Percentiles rank a stretch among this genome's conserved stretches.
phyloP scores from a whole-genome alignment of 2,329 filamentous ascomycete species.

The Fusarium continuum region DNA sequence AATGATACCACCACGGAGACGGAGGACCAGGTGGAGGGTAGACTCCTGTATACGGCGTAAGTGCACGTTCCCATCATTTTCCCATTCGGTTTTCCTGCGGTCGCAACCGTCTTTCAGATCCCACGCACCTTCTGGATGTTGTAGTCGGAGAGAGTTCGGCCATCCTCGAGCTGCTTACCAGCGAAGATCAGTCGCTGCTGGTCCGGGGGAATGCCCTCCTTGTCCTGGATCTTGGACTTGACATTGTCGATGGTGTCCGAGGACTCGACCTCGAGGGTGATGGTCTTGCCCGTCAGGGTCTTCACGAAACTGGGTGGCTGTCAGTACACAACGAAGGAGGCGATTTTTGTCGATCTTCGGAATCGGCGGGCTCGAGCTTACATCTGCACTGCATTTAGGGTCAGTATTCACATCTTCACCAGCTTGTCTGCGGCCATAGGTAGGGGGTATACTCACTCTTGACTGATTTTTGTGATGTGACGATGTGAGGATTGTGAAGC shows the following conservation, averaged over 20 bases:
- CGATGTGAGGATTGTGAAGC: slow-evolving; percentile 53
- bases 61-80: slow-evolving; percentile 27
- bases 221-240: slow-evolving; percentile 99
- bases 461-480: slow-evolving; percentile 62
- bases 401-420: slow-evolving; percentile 36
- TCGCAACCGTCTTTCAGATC: slow-evolving; percentile 12
- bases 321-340: slow-evolving; percentile 41
- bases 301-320: slow-evolving; percentile 86
- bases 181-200: slow-evolving; percentile 99
- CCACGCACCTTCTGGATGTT: slow-evolving; percentile 95
- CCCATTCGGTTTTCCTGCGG: neutral
- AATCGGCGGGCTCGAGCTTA: slow-evolving; percentile 61
- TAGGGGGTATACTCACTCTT: slow-evolving; percentile 63
- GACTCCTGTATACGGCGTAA: slow-evolving; percentile 75
- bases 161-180: slow-evolving; percentile 99
- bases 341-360: slow-evolving; percentile 34
- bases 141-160: slow-evolving; percentile 95
- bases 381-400: slow-evolving; percentile 79
- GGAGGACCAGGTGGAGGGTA: slow-evolving; percentile 97
- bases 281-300: slow-evolving; percentile 99
- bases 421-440: slow-evolving; percentile 14
- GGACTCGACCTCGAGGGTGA: slow-evolving; percentile 99
- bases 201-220: slow-evolving; percentile 98
- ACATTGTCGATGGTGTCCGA: slow-evolving; percentile 99
- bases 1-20: slow-evolving; percentile 98